These are phyloP conservation scores for Stromatinia cepivora DNA, from an alignment of 2,329 filamentous ascomycete genomes.

Conservation along the genomic window DNA sequence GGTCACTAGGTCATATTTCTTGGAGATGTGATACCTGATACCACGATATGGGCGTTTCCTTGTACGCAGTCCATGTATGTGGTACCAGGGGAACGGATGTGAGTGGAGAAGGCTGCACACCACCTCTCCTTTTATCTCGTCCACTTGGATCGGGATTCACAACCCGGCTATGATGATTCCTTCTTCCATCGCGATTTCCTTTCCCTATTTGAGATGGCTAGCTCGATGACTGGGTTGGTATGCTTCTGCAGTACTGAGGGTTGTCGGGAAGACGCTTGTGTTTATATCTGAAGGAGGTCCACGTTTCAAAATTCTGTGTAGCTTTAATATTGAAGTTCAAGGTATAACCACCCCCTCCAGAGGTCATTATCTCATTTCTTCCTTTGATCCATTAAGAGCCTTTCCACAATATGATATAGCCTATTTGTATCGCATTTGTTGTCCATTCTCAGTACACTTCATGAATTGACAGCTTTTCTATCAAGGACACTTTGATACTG, in stretches of 20 bases:
- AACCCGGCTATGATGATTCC: background rate
- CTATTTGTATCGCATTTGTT: background rate
- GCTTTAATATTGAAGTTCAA: background rate
- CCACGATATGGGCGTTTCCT: background rate
- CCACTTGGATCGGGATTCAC: background rate
- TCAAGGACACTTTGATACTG: background rate
- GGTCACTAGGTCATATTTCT: background rate
- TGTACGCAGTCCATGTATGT: slow-evolving; percentile 3
- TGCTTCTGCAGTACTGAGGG: background rate
- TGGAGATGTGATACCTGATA: slow-evolving; percentile 5
- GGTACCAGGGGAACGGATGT: background rate
- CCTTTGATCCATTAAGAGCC: background rate
- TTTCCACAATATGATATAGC: slow-evolving; percentile 5
- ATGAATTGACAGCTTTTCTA: background rate
- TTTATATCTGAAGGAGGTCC: slow-evolving; percentile 17
- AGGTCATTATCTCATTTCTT: background rate
- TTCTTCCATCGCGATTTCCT: slow-evolving; percentile 15
- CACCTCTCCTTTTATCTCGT: slow-evolving; percentile 13
- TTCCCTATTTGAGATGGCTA: slow-evolving; percentile 21
- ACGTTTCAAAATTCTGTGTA: background rate
- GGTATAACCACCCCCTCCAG: background rate
- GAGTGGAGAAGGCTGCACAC: slow-evolving; percentile 14
- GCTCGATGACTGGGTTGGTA: background rate
- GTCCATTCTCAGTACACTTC: background rate
- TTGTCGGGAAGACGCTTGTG: background rate